Evolutionary conservation across 192 early-diverging fungal species (phyloP).

Genomic region (Rhizophagus clarus): DNA sequence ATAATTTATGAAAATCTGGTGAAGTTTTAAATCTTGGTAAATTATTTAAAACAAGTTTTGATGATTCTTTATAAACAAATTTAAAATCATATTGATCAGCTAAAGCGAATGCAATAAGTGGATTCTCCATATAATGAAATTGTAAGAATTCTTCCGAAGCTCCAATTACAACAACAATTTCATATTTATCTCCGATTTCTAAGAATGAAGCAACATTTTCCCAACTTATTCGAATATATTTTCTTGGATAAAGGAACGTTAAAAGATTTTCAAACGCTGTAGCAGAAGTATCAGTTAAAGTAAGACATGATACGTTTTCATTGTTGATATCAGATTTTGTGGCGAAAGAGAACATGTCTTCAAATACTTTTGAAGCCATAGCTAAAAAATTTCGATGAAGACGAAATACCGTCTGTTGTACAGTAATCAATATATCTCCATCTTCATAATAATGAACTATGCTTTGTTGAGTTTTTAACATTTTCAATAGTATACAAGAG

Average conservation of each 20-base stretch:
- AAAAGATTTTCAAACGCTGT: not conserved
- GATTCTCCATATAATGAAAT: not conserved
- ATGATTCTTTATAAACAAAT: constrained; percentile 18
- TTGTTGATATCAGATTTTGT: not conserved
- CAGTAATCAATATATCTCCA: not conserved
- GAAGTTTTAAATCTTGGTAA: not conserved
- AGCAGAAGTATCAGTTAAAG: not conserved
- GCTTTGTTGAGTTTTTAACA: not conserved
- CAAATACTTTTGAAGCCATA: constrained; percentile 3
- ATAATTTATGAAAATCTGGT: not conserved
- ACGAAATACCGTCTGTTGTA: not conserved
- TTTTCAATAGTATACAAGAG: not conserved
- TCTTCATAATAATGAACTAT: constrained; percentile 3
- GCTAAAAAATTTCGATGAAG: not conserved
- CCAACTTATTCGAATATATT: not conserved
- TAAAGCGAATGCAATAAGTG: not conserved
- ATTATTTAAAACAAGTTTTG: constrained; percentile 13
- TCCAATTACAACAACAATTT: not conserved
- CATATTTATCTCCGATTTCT: constrained; percentile 10
- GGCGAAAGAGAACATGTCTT: not conserved
- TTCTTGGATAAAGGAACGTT: not conserved
- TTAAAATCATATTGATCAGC: not conserved
- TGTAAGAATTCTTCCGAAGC: not conserved
- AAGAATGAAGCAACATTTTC: not conserved
- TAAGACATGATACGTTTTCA: not conserved